These are phyloP conservation scores for Lenwebbia sp. DNA, from an alignment of 345 rosid genomes.

Conservation along the genomic window DNA sequence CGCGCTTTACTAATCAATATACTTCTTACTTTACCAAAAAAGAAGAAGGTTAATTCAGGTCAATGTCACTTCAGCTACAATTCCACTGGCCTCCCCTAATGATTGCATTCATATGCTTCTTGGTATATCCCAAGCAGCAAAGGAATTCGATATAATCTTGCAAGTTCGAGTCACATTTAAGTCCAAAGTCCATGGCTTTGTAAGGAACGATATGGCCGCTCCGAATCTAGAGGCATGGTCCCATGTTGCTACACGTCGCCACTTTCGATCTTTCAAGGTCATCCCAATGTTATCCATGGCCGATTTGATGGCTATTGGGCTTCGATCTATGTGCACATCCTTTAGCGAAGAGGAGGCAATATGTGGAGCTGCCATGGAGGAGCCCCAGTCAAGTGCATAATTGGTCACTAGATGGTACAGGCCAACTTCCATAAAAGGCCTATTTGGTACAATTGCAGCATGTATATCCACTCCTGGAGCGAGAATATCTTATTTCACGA, in stretches of 20 bases:
- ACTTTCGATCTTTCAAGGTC: constrained; percentile 3
- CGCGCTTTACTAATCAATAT: too few species aligned
- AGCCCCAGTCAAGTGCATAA: constrained; percentile 26
- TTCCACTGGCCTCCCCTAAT: constrained; percentile 18
- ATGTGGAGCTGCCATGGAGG: constrained; percentile 59
- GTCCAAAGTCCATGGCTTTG: constrained; percentile 38
- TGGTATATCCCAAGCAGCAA: constrained; percentile 19
- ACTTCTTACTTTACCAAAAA: too few species aligned
- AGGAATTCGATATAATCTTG: constrained; percentile 30
- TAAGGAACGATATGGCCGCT: constrained; percentile 26
- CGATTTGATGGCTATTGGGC: constrained; percentile 32
- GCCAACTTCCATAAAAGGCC: constrained; percentile 6
- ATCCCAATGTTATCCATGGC: constrained; percentile 16
- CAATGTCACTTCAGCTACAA: constrained; percentile 4
- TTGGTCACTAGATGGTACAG: constrained; percentile 16
- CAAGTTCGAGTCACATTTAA: constrained; percentile 15
- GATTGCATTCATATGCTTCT: constrained; percentile 22
- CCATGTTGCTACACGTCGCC: neutral
- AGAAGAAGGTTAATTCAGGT: neutral
- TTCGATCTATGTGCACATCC: constrained; percentile 27
- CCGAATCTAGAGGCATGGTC: constrained; percentile 30
- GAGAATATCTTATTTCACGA: constrained; percentile 29
- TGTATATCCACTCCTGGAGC: constrained; percentile 35
- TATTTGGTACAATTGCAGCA: constrained; percentile 17
- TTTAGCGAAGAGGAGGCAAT: constrained; percentile 41